Percentiles rank a stretch among this genome's conserved stretches.
These are phyloP conservation scores for Nicotiana obtusifolia DNA, from an alignment of 257 asterid genomes.

Conservation along the genomic window DNA sequence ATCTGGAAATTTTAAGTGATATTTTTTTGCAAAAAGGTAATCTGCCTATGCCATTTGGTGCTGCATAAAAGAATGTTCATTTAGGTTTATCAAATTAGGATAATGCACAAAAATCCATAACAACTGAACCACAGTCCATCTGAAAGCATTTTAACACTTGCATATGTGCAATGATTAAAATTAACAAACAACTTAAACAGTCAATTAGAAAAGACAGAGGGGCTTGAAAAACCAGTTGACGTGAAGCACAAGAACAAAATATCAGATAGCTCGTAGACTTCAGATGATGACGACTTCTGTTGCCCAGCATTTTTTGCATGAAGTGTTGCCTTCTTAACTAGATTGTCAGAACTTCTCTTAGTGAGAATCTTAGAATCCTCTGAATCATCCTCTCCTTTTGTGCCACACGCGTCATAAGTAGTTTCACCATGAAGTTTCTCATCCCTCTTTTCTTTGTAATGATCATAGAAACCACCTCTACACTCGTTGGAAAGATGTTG, in stretches of 20 bases:
- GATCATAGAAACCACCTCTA: constrained; percentile 47
- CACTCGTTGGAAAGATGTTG: constrained; percentile 48
- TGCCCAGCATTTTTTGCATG: constrained; percentile 50
- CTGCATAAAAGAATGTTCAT: constrained; percentile 32
- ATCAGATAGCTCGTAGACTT: constrained; percentile 44
- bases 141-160: background rate
- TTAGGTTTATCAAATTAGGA: background rate
- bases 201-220: background rate
- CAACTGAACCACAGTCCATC: background rate
- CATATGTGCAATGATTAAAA: background rate
- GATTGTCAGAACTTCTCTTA: constrained; percentile 61
- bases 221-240: background rate
- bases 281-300: background rate
- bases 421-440: constrained; percentile 62
- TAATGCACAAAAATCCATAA: background rate
- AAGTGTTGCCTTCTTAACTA: constrained; percentile 69
- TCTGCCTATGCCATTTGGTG: constrained; percentile 43
- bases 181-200: background rate
- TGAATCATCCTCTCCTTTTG: constrained; percentile 86
- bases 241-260: constrained; percentile 7
- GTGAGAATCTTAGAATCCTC: constrained; percentile 57
- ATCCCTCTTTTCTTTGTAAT: constrained; percentile 65
- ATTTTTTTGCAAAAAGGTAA: too few relatives aligned
- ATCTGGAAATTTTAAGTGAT: background rate
- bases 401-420: too few relatives aligned